Conservation (phyloP, 176 grass and related monocot species). For the Cenchrus americanus region DNA sequence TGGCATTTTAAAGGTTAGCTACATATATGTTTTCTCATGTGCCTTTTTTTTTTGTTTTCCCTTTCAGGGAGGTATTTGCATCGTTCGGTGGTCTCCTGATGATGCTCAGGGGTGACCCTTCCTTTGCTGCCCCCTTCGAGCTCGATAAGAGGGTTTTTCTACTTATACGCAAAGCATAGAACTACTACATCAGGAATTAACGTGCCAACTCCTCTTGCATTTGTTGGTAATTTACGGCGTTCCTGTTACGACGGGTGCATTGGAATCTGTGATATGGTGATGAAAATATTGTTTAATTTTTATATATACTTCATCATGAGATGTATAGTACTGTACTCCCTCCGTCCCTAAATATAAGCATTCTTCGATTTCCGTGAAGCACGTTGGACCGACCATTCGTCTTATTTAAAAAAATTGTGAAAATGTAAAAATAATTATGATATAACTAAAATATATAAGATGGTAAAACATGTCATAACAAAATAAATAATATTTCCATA, state of each 20-base stretch:
- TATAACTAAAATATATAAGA: too few relatives aligned
- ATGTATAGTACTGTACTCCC: too few relatives aligned
- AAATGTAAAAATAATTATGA: too few relatives aligned
- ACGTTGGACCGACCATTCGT: too few relatives aligned
- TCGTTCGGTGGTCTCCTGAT: constrained; percentile 64
- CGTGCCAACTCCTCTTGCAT: too few relatives aligned
- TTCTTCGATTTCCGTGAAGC: too few relatives aligned
- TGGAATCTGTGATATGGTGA: neutral
- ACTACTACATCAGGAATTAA: neutral
- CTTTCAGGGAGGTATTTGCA: constrained; percentile 54
- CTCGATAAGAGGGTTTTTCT: constrained; percentile 70
- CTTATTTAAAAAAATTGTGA: too few relatives aligned
- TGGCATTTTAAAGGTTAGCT: neutral
- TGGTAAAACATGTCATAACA: too few relatives aligned
- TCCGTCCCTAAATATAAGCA: too few relatives aligned
- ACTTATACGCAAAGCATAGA: constrained; percentile 60
- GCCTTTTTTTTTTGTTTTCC: neutral
- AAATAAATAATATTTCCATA: too few relatives aligned
- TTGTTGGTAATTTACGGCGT: neutral
- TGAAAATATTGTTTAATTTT: neutral
- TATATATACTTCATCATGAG: too few relatives aligned
- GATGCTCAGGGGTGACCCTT: constrained; percentile 60
- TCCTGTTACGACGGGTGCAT: too few relatives aligned
- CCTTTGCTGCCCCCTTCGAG: constrained; percentile 40
- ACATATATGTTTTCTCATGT: constrained; percentile 18